Conservation (phyloP, 495 filamentous ascomycete species). For the Haplographium delicatum region DNA sequence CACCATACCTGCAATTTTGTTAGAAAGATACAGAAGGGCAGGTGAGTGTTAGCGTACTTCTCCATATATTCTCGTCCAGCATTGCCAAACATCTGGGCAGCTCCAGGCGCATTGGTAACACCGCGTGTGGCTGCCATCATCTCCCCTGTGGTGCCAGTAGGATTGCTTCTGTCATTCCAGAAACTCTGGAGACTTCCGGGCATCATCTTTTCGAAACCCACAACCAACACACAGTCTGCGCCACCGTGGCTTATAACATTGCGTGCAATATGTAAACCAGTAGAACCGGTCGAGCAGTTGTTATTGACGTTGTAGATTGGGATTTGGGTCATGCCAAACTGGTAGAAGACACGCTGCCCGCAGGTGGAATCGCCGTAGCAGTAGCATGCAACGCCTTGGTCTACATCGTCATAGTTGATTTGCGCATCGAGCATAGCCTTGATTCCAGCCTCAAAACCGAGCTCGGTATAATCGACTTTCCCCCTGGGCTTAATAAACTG, state of each 20-base stretch:
- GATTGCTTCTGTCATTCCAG: conserved; percentile 76
- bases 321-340: conserved; percentile 95
- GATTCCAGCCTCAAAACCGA: conserved; percentile 91
- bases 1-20: conserved; percentile 58
- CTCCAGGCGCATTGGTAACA: conserved; percentile 70
- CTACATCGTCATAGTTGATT: conserved; percentile 94
- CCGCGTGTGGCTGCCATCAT: conserved; percentile 85
- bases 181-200: conserved; percentile 74
- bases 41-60: conserved; percentile 49
- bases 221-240: conserved; percentile 80
- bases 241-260: conserved; percentile 74
- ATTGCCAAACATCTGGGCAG: conserved; percentile 95
- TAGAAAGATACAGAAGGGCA: conserved; percentile 15
- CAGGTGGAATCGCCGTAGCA: conserved; percentile 94
- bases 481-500: conserved; percentile 98
- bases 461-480: conserved; percentile 82
- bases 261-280: conserved; percentile 79
- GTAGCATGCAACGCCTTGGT: conserved; percentile 94
- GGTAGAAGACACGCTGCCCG: conserved; percentile 96
- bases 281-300: conserved; percentile 92
- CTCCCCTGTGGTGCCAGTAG: conserved; percentile 60
- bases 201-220: conserved; percentile 98
- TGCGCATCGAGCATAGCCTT: conserved; percentile 95
- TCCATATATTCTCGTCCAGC: conserved; percentile 94
- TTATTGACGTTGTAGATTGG: conserved; percentile 98